These are phyloP conservation scores for Marvania coccoides DNA, from an alignment of 139 green algal genomes.

Conservation along the genomic window DNA sequence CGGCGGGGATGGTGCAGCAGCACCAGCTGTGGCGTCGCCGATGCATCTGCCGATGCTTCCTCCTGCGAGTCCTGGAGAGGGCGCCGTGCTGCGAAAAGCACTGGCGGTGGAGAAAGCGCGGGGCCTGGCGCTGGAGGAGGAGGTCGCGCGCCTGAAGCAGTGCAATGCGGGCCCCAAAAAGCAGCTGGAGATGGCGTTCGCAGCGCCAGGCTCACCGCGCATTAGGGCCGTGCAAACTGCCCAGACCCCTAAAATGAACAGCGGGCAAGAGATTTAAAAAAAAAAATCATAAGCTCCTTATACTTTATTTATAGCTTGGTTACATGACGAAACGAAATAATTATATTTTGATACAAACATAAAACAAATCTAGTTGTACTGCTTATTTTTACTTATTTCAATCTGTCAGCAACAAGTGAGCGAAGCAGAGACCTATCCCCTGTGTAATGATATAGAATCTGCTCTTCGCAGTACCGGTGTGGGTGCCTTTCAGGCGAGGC, in stretches of 20 bases:
- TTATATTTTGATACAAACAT: too few relatives aligned
- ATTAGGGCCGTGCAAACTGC: background rate
- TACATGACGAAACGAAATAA: too few relatives aligned
- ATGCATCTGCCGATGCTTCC: background rate
- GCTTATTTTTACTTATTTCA: background rate
- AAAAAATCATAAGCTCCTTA: background rate
- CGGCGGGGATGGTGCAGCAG: background rate
- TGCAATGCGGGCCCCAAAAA: background rate
- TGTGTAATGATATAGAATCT: constrained; percentile 2
- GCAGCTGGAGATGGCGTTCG: background rate
- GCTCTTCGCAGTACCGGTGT: background rate
- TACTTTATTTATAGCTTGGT: background rate
- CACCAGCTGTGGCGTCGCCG: background rate
- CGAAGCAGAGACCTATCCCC: background rate
- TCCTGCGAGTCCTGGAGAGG: too few relatives aligned
- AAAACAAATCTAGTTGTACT: too few relatives aligned
- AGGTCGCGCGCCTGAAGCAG: background rate
- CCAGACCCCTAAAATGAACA: background rate
- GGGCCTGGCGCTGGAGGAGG: background rate
- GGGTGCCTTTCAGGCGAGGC: background rate
- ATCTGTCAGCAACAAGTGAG: background rate
- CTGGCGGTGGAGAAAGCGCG: background rate
- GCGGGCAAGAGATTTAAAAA: background rate
- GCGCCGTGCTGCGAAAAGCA: too few relatives aligned
- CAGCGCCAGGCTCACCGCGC: background rate